These are phyloP conservation scores for Phytopythium ostracodes DNA, from an alignment of 352 stramenopile species.

Conservation along the genomic window DNA sequence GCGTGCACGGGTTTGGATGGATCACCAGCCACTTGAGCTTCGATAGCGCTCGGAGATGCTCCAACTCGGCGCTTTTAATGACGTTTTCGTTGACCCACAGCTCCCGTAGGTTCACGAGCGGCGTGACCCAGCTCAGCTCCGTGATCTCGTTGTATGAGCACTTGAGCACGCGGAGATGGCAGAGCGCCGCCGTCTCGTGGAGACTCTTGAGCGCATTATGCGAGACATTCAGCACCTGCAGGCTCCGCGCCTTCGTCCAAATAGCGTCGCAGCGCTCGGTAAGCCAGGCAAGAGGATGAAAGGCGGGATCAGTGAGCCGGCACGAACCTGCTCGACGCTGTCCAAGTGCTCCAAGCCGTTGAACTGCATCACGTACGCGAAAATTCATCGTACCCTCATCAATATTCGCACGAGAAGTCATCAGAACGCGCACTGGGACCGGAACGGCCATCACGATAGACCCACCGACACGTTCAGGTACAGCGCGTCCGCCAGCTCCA, in stretches of 20 bases:
- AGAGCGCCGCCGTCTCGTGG: constrained; percentile 32
- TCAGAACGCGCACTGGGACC: neutral
- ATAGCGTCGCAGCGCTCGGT: neutral
- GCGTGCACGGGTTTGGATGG: constrained; percentile 68
- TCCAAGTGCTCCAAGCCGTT: constrained; percentile 41
- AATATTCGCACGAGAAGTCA: neutral
- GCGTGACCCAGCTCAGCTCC: constrained; percentile 37
- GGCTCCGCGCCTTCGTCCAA: constrained; percentile 24
- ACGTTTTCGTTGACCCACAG: constrained; percentile 60
- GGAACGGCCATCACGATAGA: neutral
- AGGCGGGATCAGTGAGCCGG: neutral
- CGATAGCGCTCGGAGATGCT: constrained; percentile 34
- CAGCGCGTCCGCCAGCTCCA: constrained; percentile 19
- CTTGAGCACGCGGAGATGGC: constrained; percentile 42
- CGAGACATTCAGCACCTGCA: constrained; percentile 59
- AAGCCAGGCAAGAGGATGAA: neutral
- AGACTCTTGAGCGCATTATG: constrained; percentile 54
- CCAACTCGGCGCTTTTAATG: constrained; percentile 44
- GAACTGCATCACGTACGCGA: constrained; percentile 30
- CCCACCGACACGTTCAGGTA: constrained; percentile 64
- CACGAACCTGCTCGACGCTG: constrained; percentile 36
- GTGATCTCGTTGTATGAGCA: constrained; percentile 53
- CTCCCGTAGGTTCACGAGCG: constrained; percentile 33
- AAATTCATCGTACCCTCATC: neutral
- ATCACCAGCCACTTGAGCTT: constrained; percentile 49